Base-by-base conservation (phyloP, 192 early-diverging fungal genomes). In the Hyaloraphidium curvatum region DNA sequence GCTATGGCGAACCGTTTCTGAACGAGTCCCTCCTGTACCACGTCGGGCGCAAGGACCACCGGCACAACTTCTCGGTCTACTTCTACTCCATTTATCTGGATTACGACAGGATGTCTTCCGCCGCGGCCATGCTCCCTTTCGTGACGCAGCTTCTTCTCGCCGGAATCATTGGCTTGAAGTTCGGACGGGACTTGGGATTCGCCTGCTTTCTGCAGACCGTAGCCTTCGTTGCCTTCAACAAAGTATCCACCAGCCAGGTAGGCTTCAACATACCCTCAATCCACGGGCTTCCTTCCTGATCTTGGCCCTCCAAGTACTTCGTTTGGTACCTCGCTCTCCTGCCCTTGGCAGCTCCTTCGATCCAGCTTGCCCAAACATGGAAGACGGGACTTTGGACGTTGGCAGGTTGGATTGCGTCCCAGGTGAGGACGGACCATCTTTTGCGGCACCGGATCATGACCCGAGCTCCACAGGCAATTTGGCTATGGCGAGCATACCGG, bases 281-380 rank as follows among this genome's bases (percentile, higher is more conserved):
- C 26, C 56, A 64, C 13, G 13, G 14, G 19, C 4, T 13, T 0
- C 31, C 2, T 31, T 40, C 7, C 28, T 40, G 3, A 2, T 29
- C 55, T 55, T 21, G 26, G 65, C 9, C 31, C 23, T 3, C 13
- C 19, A 23, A 97, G 84, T 97, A 98, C 58, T 98, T 98, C 63
- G 93, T 98, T 89, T 98, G 94, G 94, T 96, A 96, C 60, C 75
- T 94, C 14, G 88, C 86, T 65, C 70, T 92, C 17, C 64, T 96
- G 25, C 94, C 94, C 21, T 57, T 96, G 5, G 70, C 93, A 14
- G 68, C 92, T 55, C 89, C 84, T 13, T 74, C 61, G 3, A 57
- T 79, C 11, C 52, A 40, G 17, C 55, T 82, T 9, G 51, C 56
- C 28, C 68, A 67, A 11, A 30, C 40, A 23, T 52, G 60, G 58